These are phyloP conservation scores for Lasiodiplodia citricola DNA, from an alignment of 2,329 filamentous ascomycete species.

Conservation along the genomic window DNA sequence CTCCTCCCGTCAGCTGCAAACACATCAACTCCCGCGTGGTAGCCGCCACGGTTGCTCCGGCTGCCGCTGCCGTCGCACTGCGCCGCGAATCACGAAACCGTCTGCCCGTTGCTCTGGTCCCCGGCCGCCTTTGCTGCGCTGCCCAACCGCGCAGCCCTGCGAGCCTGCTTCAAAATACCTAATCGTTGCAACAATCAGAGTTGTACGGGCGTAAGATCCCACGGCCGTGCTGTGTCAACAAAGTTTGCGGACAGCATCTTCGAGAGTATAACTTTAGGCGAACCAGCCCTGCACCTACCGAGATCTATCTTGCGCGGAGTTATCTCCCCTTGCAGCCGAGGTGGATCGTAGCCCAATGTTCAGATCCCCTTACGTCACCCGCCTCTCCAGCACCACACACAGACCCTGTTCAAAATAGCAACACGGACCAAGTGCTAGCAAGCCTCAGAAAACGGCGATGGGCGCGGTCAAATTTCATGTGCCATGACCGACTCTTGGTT, in stretches of 20 bases:
- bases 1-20: not conserved
- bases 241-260: not conserved
- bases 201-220: not conserved
- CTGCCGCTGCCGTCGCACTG: conserved; percentile 2
- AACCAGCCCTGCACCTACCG: not conserved
- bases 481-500: not conserved
- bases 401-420: not conserved
- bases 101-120: not conserved
- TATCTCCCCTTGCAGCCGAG: conserved; percentile 16
- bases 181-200: not conserved
- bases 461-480: not conserved
- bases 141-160: not conserved
- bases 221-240: not conserved
- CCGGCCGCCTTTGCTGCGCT: not conserved
- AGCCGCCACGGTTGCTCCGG: not conserved
- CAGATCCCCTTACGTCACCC: conserved; percentile 18
- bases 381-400: conserved; percentile 1
- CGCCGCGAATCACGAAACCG: not conserved
- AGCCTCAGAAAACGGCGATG: not conserved
- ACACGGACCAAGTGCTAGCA: conserved; percentile 2
- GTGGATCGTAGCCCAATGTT: not conserved
- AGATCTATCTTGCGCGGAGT: not conserved
- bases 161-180: not conserved
- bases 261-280: not conserved
- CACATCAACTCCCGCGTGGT: not conserved